Evolutionary conservation across 495 filamentous ascomycete species (phyloP).

Genomic region (Geopyxis carbonaria): DNA sequence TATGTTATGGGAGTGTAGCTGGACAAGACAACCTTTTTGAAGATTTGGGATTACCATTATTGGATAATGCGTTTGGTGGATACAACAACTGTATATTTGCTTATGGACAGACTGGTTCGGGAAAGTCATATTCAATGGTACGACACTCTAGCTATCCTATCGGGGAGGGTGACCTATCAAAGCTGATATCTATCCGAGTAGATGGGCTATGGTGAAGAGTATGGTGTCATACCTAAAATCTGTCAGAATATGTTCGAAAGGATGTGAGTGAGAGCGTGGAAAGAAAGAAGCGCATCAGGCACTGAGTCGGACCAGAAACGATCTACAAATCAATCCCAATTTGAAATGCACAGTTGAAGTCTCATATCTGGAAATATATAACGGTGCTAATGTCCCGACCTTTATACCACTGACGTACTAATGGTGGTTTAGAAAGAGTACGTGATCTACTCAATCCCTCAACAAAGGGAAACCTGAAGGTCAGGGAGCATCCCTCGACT

Average conservation of each 20-base stretch:
- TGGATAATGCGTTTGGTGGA: conserved; percentile 96
- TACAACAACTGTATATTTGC: conserved; percentile 99
- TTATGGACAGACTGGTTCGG: conserved; percentile 95
- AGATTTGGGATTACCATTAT: conserved; percentile 73
- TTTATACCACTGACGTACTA: conserved; percentile 2
- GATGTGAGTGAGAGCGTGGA: conserved; percentile 32
- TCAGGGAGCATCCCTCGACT: conserved; percentile 92
- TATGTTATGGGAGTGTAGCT: too few species aligned
- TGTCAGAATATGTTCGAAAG: conserved; percentile 94
- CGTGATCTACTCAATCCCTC: conserved; percentile 91
- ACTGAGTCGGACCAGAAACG: conserved; percentile 20
- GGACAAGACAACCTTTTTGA: conserved; percentile 77
- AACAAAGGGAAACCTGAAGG: conserved; percentile 91
- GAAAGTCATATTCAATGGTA: conserved; percentile 93
- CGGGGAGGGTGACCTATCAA: conserved; percentile 1
- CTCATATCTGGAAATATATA: conserved; percentile 98
- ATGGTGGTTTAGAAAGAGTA: conserved; percentile 48
- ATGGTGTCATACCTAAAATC: conserved; percentile 94
- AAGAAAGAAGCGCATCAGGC: neutral
- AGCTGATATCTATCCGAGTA: conserved; percentile 14
- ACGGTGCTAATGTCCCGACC: conserved; percentile 27
- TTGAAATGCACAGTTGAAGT: conserved; percentile 87
- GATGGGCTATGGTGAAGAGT: conserved; percentile 95
- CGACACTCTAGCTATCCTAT: conserved; percentile 3
- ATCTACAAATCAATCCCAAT: conserved; percentile 59